These are phyloP conservation scores for Macrolepiota dolichaula DNA, from an alignment of 768 basidiomycete genomes.

Conservation along the genomic window DNA sequence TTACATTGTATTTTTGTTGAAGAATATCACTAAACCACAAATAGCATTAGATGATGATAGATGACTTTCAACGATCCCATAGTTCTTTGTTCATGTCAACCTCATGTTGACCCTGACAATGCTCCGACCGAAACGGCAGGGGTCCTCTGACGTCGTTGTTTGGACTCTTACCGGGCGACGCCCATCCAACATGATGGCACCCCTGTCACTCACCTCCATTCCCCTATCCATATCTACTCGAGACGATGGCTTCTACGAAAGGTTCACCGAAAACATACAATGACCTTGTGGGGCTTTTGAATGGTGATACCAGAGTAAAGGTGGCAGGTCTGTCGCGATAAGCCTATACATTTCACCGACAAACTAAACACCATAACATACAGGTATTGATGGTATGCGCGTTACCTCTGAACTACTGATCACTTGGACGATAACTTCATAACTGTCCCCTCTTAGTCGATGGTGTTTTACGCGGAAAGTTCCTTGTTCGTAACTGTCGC, in stretches of 20 bases:
- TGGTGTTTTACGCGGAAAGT: constrained; percentile 93
- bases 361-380: neutral
- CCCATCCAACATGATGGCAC: neutral
- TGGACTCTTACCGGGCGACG: neutral
- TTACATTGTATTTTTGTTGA: neutral
- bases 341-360: neutral
- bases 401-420: neutral
- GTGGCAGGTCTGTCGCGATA: constrained; percentile 68
- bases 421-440: neutral
- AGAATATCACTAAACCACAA: neutral
- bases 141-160: neutral
- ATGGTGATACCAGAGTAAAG: constrained; percentile 80
- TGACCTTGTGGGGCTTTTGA: constrained; percentile 54
- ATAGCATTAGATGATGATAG: no score
- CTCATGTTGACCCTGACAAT: neutral
- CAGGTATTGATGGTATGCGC: constrained; percentile 60
- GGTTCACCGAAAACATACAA: constrained; percentile 37
- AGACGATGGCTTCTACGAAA: constrained; percentile 13
- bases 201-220: neutral
- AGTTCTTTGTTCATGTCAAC: no score
- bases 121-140: neutral
- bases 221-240: neutral
- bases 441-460: constrained; percentile 56
- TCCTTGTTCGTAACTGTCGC: constrained; percentile 55
- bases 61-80: no score